phyloP scores from a whole-genome alignment of 2,329 filamentous ascomycete species.

The Nemania diffusa region DNA sequence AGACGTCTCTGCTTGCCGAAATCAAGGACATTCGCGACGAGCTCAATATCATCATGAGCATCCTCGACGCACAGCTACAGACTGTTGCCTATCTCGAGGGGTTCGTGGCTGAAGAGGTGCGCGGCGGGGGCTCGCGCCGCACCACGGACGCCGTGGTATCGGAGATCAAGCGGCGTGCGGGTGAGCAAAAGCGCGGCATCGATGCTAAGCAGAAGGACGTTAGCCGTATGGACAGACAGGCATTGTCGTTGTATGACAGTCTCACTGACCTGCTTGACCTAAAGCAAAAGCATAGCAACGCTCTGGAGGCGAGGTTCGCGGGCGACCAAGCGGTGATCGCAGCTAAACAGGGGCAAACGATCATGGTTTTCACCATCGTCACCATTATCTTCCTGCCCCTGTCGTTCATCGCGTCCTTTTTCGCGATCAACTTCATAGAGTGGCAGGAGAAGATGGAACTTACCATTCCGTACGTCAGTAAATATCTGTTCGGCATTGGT shows the following conservation, averaged over 20 bases:
- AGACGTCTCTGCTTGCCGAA: conserved; percentile 70
- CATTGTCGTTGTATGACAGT: conserved; percentile 67
- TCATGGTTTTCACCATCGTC: conserved; percentile 59
- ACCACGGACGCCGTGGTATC: conserved; percentile 48
- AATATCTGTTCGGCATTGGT: conserved; percentile 62
- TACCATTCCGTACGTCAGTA: conserved; percentile 61
- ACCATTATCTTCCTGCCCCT: conserved; percentile 59
- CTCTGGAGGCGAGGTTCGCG: conserved; percentile 71
- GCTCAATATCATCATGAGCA: conserved; percentile 68
- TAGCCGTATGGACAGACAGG: conserved; percentile 71
- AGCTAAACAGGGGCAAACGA: conserved; percentile 59
- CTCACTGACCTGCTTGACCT: conserved; percentile 72
- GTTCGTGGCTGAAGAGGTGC: conserved; percentile 53
- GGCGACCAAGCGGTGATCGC: conserved; percentile 70
- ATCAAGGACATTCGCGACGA: conserved; percentile 76
- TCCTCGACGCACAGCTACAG: conserved; percentile 60
- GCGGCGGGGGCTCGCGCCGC: conserved; percentile 42
- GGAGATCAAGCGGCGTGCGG: conserved; percentile 64
- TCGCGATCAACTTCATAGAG: conserved; percentile 58
- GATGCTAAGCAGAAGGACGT: conserved; percentile 69
- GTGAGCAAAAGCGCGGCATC: conserved; percentile 67
- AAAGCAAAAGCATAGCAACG: conserved; percentile 76
- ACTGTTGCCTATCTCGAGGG: conserved; percentile 60
- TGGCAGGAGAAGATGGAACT: conserved; percentile 55
- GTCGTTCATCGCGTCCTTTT: conserved; percentile 57